phyloP scores from a whole-genome alignment of 2,329 filamentous ascomycete species.

The Pestalotiopsis fici region DNA sequence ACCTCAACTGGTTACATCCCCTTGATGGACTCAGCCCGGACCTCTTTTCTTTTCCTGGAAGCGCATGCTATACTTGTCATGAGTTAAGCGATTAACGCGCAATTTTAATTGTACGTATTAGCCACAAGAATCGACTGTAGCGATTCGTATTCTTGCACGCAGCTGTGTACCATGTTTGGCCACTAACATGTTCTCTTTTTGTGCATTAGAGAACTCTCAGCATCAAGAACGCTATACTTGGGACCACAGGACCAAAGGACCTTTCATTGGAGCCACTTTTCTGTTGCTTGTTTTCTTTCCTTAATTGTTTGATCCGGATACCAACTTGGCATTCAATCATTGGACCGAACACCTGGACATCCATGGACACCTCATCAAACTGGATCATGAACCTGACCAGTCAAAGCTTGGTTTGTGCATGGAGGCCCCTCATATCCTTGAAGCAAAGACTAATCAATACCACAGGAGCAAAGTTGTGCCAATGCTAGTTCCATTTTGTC shows the following conservation, averaged over 20 bases:
- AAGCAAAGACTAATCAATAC: constrained; percentile 33
- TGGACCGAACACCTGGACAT: not conserved
- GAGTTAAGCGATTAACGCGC: not conserved
- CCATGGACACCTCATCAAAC: not conserved
- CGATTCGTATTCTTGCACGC: not conserved
- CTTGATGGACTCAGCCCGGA: not conserved
- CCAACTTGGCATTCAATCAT: not conserved
- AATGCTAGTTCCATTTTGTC: constrained; percentile 30
- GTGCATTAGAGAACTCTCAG: not conserved
- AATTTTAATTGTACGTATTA: not conserved
- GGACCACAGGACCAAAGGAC: not conserved
- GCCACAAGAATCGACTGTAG: not conserved
- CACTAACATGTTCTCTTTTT: not conserved
- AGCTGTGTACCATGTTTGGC: not conserved
- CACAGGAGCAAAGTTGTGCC: constrained; percentile 61
- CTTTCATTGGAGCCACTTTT: not conserved
- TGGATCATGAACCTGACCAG: not conserved
- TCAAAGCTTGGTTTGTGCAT: constrained; percentile 38
- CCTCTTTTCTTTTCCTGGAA: not conserved
- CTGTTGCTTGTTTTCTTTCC: not conserved
- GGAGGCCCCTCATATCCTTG: constrained; percentile 19
- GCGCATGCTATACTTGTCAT: not conserved
- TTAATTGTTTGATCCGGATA: not conserved
- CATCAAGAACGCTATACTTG: not conserved
- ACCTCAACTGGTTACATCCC: too few relatives aligned